A percentile compares a stretch with the other conserved stretches of the same genome.
phyloP scores from a whole-genome alignment of 306 rosid genomes.

The Quercus suber region DNA sequence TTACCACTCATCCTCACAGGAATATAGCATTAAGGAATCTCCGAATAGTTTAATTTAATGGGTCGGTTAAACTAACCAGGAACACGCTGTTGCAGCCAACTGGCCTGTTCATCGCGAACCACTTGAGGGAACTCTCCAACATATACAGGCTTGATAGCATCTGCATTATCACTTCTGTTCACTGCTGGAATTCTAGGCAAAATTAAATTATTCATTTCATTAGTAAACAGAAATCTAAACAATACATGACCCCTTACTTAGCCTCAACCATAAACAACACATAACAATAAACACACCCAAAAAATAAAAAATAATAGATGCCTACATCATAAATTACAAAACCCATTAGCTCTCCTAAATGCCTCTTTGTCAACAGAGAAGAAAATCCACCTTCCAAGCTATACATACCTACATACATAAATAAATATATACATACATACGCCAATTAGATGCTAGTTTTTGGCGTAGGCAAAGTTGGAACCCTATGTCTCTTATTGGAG shows the following conservation, averaged over 20 bases:
- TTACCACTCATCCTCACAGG: neutral
- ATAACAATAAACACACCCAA: neutral
- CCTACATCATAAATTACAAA: neutral
- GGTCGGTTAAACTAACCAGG: conserved; percentile 42
- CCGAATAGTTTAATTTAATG: neutral
- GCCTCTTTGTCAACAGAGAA: neutral
- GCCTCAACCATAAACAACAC: neutral
- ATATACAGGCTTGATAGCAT: conserved; percentile 67
- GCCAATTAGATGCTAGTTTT: too few species aligned
- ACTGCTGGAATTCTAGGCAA: conserved; percentile 59
- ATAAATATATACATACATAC: too few species aligned
- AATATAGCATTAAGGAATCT: neutral
- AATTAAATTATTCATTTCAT: neutral
- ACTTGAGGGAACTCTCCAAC: conserved; percentile 84
- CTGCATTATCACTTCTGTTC: conserved; percentile 45
- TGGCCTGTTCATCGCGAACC: conserved; percentile 70
- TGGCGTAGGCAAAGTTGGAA: too few species aligned
- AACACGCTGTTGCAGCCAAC: conserved; percentile 47
- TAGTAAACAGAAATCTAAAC: neutral
- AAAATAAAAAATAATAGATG: neutral
- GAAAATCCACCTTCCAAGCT: neutral
- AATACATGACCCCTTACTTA: neutral
- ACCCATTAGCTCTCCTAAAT: neutral
- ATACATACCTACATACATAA: neutral
- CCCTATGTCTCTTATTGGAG: too few species aligned